Evolutionary conservation across 2,329 filamentous ascomycete genomes (phyloP).

Genomic region (Tolypocladium guangdongense): DNA sequence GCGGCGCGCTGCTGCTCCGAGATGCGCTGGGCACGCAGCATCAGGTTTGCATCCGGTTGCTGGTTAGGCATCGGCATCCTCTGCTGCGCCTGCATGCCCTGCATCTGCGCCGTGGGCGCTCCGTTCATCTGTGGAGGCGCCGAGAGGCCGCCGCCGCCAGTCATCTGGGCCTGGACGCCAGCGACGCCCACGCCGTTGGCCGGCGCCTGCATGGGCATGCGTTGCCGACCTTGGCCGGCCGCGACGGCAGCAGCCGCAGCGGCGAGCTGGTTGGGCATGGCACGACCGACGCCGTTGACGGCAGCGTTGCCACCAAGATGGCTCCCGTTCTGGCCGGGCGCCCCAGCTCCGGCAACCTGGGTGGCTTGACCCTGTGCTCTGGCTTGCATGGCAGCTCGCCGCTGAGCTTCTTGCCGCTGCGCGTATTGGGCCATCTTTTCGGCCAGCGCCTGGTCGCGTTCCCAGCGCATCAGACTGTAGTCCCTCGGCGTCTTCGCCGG

Average conservation of each 20-base stretch:
- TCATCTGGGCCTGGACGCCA: constrained; percentile 36
- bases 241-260: constrained; percentile 29
- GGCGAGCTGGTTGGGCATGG: constrained; percentile 32
- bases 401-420: constrained; percentile 48
- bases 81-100: constrained; percentile 43
- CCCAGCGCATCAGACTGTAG: constrained; percentile 80
- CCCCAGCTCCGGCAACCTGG: constrained; percentile 30
- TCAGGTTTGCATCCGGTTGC: constrained; percentile 40
- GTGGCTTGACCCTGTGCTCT: constrained; percentile 33
- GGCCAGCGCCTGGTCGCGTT: constrained; percentile 62
- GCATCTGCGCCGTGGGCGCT: constrained; percentile 60
- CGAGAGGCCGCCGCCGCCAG: constrained; percentile 33
- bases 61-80: constrained; percentile 42
- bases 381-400: constrained; percentile 38
- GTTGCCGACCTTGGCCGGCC: constrained; percentile 31
- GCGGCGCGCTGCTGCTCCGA: constrained; percentile 51
- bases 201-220: constrained; percentile 44
- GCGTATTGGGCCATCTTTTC: constrained; percentile 47
- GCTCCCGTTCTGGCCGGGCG: constrained; percentile 17
- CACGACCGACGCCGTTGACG: constrained; percentile 21
- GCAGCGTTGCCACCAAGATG: constrained; percentile 17
- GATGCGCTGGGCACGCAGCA: constrained; percentile 55
- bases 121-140: constrained; percentile 51
- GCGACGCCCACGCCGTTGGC: constrained; percentile 37
- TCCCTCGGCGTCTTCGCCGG: constrained; percentile 72